Base-by-base conservation (phyloP, 1,284 basidiomycete genomes). In the Ustilago tritici region DNA sequence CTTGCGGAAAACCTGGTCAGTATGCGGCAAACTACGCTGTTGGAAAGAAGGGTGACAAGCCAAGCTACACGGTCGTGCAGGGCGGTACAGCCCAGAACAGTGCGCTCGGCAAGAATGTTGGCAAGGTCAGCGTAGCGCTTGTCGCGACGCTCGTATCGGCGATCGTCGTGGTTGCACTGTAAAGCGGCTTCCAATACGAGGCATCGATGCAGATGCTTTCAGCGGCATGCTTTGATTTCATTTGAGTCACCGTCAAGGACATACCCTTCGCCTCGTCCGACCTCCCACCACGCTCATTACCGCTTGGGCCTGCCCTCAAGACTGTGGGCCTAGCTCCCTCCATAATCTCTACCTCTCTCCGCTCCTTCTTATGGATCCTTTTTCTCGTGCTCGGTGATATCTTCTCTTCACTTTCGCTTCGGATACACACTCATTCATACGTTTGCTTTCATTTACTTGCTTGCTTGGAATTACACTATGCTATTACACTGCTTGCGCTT, bases 1-100 rank as follows among this genome's bases (percentile, higher is more conserved):
- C 78, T 10, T 85, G 84, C 52, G 80, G 75, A 8, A 79, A 76
- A 31, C 70, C 82, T 0, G 74, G 76, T 34, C 84, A 85, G 69
- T 77, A 82, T 46, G 78, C 82, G 34, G 81, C 78, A 10, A 80
- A 78, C 46, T 85, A 85, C 55, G 78, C 78, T 23, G 83, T 84
- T 2, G 40, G 32, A 17, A 81, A 79, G 61, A 47, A 74, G 36
- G 79, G 79, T 0, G 61, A 80, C 2, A 79, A 73, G 46, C 84
- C 84, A 0, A 78, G 49, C 34, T 81, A 83, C 65, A 34, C 56
- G 0, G 56, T 84, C 14, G 67, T 82, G 8, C 78, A 80, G 58
- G 81, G 81, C 35, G 81, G 78, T 0, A 72, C 53, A 2, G 80
- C 80, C 0, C 71, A 71, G 47, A 77, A 68, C 46, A 56, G 55